Base-by-base conservation (phyloP, 139 green algal genomes). In the Micractinium sp. region DNA sequence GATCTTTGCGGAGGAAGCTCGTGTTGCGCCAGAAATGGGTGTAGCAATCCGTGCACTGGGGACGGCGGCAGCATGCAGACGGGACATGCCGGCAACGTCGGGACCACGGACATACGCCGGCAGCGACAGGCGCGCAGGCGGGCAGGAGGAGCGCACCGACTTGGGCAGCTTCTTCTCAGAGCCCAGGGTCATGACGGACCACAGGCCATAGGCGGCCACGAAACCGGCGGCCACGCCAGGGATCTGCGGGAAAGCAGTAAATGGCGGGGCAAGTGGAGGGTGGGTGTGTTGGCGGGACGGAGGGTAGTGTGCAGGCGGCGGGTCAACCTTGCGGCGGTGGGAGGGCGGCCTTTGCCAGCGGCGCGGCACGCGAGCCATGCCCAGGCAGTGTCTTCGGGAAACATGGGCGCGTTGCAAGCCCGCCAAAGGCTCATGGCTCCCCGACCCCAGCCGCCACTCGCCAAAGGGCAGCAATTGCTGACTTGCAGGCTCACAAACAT, bases 201-300 rank as follows among this genome's bases (percentile, higher is more conserved):
- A 67, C 38, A 87, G 39, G 63, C 39, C 83, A 38, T 81, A 87
- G 16, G 83, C 83, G 25, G 25, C 67, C 27, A 33, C 67, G 47
- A 87, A 87, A 29, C 83, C 83, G 25, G 27, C 66, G 9, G 31
- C 29, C 4, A 87, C 38, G 22, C 38, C 67, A 18, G 83, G 41
- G 27, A 80, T n/a, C 83, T 87, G 83, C 67, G 38, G 2, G 12
- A 7, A 29, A 69, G 23, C 13, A 36, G 23, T 22, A 25, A 14
- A 29, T 22, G 20, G 36, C 7, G 35, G n/a, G 22, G 36, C n/a
- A 39, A 18, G 38, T 0, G 36, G 23, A 33, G 25, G 60, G 20
- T 60, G 60, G 0, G 23, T 47, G 61, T 61, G 27, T 14, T 36
- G 27, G 22, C 22, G 76, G 12, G 77, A 20, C 75, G 33, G 77